Evolutionary conservation across 805 yeast species (phyloP).

Genomic region (Hanseniaspora guilliermondii): DNA sequence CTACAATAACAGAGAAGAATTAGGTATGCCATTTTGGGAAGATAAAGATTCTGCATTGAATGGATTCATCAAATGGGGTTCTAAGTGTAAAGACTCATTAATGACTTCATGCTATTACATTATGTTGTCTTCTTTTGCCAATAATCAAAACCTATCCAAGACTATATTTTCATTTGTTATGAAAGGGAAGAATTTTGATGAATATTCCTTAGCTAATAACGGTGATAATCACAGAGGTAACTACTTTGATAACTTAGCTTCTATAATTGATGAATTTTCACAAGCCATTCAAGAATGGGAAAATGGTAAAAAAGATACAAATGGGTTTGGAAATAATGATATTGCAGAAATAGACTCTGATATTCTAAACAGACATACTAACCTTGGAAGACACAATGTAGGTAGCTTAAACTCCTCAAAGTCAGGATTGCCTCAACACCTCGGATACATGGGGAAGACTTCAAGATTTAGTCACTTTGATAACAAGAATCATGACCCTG

Average conservation of each 20-base stretch:
- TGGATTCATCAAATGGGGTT: constrained; percentile 84
- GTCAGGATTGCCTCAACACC: constrained; percentile 19
- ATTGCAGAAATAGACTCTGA: neutral
- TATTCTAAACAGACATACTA: constrained; percentile 8
- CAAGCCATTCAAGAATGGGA: constrained; percentile 31
- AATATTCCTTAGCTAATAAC: neutral
- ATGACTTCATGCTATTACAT: constrained; percentile 73
- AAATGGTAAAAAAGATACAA: constrained; percentile 11
- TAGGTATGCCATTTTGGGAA: constrained; percentile 54
- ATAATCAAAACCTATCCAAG: constrained; percentile 4
- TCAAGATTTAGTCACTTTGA: constrained; percentile 18
- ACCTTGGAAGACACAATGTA: constrained; percentile 5
- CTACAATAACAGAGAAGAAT: constrained; percentile 47
- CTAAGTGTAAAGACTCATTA: constrained; percentile 64
- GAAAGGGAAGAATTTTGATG: neutral
- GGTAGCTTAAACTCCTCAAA: neutral
- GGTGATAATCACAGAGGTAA: neutral
- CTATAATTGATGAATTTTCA: constrained; percentile 42
- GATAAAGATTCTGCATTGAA: constrained; percentile 52
- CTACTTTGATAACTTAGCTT: constrained; percentile 22
- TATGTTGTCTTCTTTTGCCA: constrained; percentile 61
- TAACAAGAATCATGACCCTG: constrained; percentile 15
- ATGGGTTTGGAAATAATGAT: constrained; percentile 16
- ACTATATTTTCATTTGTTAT: constrained; percentile 37
- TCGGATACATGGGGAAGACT: neutral